Conservation (phyloP, 257 asterid species). For the Solanum microdontum region DNA sequence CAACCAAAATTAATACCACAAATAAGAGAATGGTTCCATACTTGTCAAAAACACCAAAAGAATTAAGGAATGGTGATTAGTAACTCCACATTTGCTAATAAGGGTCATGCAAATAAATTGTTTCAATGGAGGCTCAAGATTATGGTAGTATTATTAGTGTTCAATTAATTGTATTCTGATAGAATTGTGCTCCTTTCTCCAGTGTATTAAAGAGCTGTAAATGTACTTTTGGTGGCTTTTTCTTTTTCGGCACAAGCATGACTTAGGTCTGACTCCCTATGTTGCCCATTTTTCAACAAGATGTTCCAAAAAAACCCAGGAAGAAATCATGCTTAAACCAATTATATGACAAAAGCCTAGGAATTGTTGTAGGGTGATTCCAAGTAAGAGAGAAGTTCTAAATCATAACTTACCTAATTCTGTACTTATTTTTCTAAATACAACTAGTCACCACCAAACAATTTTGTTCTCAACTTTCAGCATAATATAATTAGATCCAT, state of each 20-base stretch:
- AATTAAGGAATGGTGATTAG: not conserved
- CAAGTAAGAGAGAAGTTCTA: not conserved
- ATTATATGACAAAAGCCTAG: not conserved
- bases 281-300: not conserved
- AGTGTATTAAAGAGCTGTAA: not conserved
- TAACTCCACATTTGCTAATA: not conserved
- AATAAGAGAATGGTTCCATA: not conserved
- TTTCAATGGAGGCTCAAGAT: not conserved
- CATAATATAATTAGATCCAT: not conserved
- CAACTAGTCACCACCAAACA: not conserved
- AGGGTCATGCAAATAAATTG: not conserved
- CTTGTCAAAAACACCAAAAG: not conserved
- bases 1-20: slow-evolving; percentile 2
- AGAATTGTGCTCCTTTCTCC: not conserved
- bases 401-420: not conserved
- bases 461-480: not conserved
- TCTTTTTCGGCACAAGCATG: not conserved
- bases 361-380: not conserved
- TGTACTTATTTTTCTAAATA: not conserved
- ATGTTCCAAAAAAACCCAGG: not conserved
- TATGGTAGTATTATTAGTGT: not conserved
- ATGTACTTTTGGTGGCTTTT: not conserved
- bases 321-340: not conserved
- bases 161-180: not conserved
- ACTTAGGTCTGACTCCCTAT: not conserved